Percentiles rank a stretch among this genome's conserved stretches.
phyloP scores from a whole-genome alignment of 176 grass and related monocot species.

The Ampelocalamus luodianensis region DNA sequence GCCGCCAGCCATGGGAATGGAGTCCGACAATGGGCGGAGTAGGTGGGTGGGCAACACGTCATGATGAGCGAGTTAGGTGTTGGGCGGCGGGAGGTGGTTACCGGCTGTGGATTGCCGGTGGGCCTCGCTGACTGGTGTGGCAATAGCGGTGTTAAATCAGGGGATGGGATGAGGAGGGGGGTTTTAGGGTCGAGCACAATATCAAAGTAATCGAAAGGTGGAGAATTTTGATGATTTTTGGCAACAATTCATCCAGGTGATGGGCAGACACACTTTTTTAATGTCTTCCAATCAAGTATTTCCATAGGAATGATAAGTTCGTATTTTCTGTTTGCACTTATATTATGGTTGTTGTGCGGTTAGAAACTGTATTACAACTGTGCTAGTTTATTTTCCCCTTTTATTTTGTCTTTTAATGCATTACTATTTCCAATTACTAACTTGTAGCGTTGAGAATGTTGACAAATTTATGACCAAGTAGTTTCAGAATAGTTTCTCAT shows the following conservation, averaged over 20 bases:
- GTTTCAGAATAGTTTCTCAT: slow-evolving; percentile 25
- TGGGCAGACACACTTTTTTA: neutral
- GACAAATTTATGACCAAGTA: neutral
- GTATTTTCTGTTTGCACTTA: neutral
- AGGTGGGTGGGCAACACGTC: neutral
- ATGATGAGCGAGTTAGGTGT: neutral
- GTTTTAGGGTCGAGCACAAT: neutral
- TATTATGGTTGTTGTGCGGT: neutral
- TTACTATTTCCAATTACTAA: neutral
- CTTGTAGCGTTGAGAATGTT: neutral
- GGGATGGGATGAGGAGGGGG: neutral
- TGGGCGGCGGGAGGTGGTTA: neutral
- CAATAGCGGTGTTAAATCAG: neutral
- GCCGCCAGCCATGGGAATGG: too few relatives aligned
- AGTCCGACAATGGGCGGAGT: too few relatives aligned
- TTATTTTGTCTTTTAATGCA: neutral
- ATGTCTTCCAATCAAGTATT: slow-evolving; percentile 14
- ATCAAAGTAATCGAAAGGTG: neutral
- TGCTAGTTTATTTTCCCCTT: neutral
- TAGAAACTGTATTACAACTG: neutral
- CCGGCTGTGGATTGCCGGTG: neutral
- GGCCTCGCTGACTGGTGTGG: neutral
- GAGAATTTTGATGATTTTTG: neutral
- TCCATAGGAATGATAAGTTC: neutral
- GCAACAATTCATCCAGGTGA: neutral